Evolutionary conservation across 805 yeast species (phyloP), one percentile per base, ranked within the genome.

Genomic region (Yamadazyma takamatsuzukensis): DNA sequence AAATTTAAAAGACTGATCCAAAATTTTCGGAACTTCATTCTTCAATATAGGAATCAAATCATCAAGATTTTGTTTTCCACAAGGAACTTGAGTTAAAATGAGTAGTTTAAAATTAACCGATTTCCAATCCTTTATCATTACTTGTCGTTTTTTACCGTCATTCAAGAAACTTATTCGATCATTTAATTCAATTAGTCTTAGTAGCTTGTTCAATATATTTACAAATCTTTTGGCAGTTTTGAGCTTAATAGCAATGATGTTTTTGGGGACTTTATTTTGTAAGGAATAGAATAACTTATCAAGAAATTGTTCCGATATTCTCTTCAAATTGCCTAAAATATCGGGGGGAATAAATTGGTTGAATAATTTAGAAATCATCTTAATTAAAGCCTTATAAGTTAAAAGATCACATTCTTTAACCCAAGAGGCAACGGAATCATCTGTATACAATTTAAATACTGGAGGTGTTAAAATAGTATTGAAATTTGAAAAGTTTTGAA

Each of bases 351-450:
- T 69, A 34, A 61, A 56, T 39, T 77, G 82, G 11, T 77, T 75
- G 6, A 24, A 16, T 36, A 83, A 58, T 17, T 79, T 80, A 4
- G 80, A 70, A 40, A 86, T 56, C 72, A 80, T 70, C 43, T 72
- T 74, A 15, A 80, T 64, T 50, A 72, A 57, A 3, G 65, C 49
- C 25, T 61, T 62, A 56, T 80, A 83, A 58, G 80, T 70, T n/a
- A 72, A 61, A 38, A 70, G 47, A 53, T 87, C 95, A 50, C 87
- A 82, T 29, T 71, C 60, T 19, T 67, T 46, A n/a, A 83, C 68
- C 94, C 95, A 86, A 11, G 69, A 69, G 4, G 65, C 47, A 10
- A 78, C 47, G 5, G 59, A 55, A 10, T 72, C 72, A 8, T 72
- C 61, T 5, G 65, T 65, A 48, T 79, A 73, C 15, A 85, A 57